Percentiles rank a stretch among this genome's conserved stretches.
phyloP scores from a whole-genome alignment of 2,329 filamentous ascomycete genomes.

The Claviceps arundinis region DNA sequence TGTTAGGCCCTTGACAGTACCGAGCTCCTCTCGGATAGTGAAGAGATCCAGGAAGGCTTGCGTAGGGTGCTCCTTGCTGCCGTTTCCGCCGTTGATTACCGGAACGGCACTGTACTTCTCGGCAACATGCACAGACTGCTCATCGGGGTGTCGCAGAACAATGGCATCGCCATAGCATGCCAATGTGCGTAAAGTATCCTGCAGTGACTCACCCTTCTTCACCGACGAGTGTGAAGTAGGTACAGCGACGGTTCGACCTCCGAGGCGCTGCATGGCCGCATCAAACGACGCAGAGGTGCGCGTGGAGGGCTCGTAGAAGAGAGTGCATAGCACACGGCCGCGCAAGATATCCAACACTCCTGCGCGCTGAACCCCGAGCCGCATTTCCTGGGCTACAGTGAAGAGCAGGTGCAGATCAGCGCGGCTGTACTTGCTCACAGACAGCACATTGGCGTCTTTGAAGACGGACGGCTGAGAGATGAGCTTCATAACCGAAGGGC shows the following conservation, averaged over 20 bases:
- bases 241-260: conserved; percentile 72
- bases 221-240: conserved; percentile 76
- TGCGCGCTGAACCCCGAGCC: conserved; percentile 81
- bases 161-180: conserved; percentile 91
- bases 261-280: conserved; percentile 94
- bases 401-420: conserved; percentile 86
- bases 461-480: conserved; percentile 67
- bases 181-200: conserved; percentile 86
- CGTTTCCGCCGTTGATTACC: conserved; percentile 95
- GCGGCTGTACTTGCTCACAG: conserved; percentile 79
- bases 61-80: conserved; percentile 89
- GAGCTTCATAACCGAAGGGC: conserved; percentile 55
- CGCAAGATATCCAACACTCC: conserved; percentile 79
- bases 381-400: conserved; percentile 96
- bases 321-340: conserved; percentile 73
- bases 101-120: conserved; percentile 81
- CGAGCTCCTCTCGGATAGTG: conserved; percentile 94
- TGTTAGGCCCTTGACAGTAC: conserved; percentile 86
- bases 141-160: conserved; percentile 85
- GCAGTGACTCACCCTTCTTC: conserved; percentile 85
- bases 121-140: conserved; percentile 66
- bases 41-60: conserved; percentile 97
- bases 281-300: conserved; percentile 93
- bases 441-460: conserved; percentile 80
- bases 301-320: conserved; percentile 98